Conservation (phyloP, 257 asterid genomes). For the Sherardia arvensis region DNA sequence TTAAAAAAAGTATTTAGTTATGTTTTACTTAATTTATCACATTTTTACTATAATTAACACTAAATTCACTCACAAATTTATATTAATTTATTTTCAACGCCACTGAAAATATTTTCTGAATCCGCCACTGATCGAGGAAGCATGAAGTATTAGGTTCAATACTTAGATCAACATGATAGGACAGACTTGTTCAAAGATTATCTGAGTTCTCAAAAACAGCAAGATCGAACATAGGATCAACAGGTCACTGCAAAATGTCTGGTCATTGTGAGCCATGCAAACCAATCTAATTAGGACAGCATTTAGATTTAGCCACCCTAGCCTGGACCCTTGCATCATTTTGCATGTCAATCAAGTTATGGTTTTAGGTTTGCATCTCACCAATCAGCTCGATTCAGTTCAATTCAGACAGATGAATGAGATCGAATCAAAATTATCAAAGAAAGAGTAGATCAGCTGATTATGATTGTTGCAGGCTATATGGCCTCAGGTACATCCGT, state of each 20-base stretch:
- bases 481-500: constrained; percentile 44
- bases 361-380: not conserved
- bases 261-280: constrained; percentile 9
- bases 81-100: too few species aligned
- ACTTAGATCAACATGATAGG: too few species aligned
- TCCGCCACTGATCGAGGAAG: too few species aligned
- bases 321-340: constrained; percentile 17
- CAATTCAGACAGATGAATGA: not conserved
- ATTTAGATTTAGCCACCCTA: constrained; percentile 10
- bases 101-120: too few species aligned
- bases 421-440: not conserved
- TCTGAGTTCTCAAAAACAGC: not conserved
- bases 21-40: too few species aligned
- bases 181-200: too few species aligned
- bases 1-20: too few species aligned
- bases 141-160: too few species aligned
- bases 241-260: constrained; percentile 3
- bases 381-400: not conserved
- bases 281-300: not conserved
- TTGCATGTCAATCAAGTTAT: not conserved
- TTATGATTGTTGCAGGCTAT: constrained; percentile 11
- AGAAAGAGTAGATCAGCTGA: constrained; percentile 9
- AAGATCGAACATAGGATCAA: not conserved
- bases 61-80: too few species aligned
- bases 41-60: too few species aligned